Evolutionary conservation across 2,329 filamentous ascomycete species (phyloP).

Genomic region (Xylaria sp.): DNA sequence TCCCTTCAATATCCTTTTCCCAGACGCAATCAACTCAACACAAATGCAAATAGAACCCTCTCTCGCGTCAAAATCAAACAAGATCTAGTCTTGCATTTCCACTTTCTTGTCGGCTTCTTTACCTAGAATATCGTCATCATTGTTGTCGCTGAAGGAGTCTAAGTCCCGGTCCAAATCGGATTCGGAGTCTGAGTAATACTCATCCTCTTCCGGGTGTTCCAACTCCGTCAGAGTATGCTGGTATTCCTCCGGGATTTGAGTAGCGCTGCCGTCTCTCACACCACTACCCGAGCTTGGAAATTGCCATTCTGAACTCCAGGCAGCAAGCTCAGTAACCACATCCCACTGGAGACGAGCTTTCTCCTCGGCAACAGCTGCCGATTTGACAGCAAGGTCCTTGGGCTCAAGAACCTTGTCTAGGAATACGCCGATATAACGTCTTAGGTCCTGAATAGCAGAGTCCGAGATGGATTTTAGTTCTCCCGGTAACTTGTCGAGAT

Average conservation of each 20-base stretch:
- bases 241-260: background rate
- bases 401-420: slow-evolving; percentile 25
- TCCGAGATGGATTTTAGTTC: background rate
- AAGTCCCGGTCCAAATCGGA: background rate
- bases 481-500: background rate
- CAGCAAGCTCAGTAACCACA: background rate
- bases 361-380: slow-evolving; percentile 15
- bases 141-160: background rate
- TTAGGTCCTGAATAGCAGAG: background rate
- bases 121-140: background rate
- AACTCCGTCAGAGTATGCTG: background rate
- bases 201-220: background rate
- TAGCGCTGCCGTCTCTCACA: background rate
- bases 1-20: background rate
- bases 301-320: background rate
- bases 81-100: background rate
- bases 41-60: background rate
- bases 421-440: slow-evolving; percentile 8
- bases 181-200: background rate
- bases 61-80: background rate
- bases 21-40: background rate
- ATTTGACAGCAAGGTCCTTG: slow-evolving; percentile 4
- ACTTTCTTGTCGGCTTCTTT: background rate
- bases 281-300: background rate
- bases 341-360: background rate